Base-by-base conservation (phyloP, 148 eudicot genomes). In the Rhododendron ovatum region DNA sequence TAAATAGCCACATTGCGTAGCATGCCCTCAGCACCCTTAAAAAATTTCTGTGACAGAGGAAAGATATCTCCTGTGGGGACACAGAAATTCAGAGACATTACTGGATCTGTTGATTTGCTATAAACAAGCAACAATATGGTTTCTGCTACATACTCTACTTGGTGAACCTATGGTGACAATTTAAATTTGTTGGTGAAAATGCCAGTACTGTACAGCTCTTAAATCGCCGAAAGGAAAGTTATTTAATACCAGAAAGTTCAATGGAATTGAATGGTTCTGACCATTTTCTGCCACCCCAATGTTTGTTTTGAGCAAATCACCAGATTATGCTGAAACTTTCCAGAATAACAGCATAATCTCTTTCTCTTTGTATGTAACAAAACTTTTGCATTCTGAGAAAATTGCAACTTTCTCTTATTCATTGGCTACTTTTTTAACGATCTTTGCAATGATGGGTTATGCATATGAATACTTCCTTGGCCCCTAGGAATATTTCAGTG, bases 381-480 rank as follows among this genome's bases (percentile, higher is more conserved):
- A 1, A 18, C 7, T 55, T 55, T 55, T 55, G 61, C 61, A 18
- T 0, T 55, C 15, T 14, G 5, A 53, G 57, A 53, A 13, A 53
- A 53, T 53, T 0, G 57, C 17, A 53, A 3, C 17, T 51, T 10
- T 51, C 20, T 53, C 57, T 0, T 53, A 14, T 53, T 53, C 57
- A 53, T 53, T 0, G 20, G 17, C 5, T 15, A 53, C 51, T 48
- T 48, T 0, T 0, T 48, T 10, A 48, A 48, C 0, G 13, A 48
- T 48, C 51, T 48, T 48, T 48, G 12, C 13, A 10, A 20, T 14
- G 57, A 3, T 51, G 15, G 57, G 57, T 14, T 53, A 53, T 53
- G 17, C 57, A 53, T 53, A 53, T 53, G 57, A 53, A 53, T 53
- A 4, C 17, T 53, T 53, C 57, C 57, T 53, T 14, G 17, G 57